These are phyloP conservation scores for Schizothecium vesticola DNA, from an alignment of 495 filamentous ascomycete genomes.

Conservation along the genomic window DNA sequence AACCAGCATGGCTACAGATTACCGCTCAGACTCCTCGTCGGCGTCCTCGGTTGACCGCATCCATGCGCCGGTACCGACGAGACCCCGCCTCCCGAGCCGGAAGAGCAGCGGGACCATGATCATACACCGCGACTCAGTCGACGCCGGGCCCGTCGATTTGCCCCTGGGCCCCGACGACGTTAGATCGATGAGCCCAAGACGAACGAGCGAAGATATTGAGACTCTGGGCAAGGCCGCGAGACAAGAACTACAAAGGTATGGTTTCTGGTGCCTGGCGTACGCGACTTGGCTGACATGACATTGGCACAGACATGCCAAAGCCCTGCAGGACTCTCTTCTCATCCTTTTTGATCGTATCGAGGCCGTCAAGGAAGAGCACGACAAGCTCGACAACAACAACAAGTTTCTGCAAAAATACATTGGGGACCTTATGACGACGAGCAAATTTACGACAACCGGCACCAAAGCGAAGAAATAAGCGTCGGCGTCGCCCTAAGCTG, in stretches of 20 bases:
- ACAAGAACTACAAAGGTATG: conserved; percentile 47
- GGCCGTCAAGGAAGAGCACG: conserved; percentile 85
- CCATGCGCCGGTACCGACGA: conserved; percentile 42
- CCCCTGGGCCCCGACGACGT: conserved; percentile 80
- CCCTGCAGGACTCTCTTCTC: conserved; percentile 78
- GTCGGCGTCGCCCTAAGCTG: background rate
- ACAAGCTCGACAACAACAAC: conserved; percentile 92
- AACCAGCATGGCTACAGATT: conserved; percentile 16
- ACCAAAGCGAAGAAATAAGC: conserved; percentile 47
- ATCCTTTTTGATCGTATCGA: conserved; percentile 90
- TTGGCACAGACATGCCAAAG: conserved; percentile 72
- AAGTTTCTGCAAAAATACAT: conserved; percentile 91
- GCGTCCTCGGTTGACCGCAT: conserved; percentile 36
- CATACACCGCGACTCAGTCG: conserved; percentile 64
- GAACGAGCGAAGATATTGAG: conserved; percentile 84
- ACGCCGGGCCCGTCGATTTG: conserved; percentile 57
- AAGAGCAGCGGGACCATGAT: conserved; percentile 78
- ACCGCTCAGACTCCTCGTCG: conserved; percentile 35
- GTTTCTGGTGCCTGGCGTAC: conserved; percentile 3
- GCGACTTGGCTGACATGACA: conserved; percentile 11
- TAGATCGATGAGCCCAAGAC: conserved; percentile 86
- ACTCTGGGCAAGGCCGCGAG: conserved; percentile 74
- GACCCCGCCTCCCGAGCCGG: conserved; percentile 52
- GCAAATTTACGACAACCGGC: conserved; percentile 64
- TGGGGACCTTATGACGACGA: conserved; percentile 74